Base-by-base conservation (phyloP, 768 basidiomycete species). In the Candolleomyces aberdarensis region DNA sequence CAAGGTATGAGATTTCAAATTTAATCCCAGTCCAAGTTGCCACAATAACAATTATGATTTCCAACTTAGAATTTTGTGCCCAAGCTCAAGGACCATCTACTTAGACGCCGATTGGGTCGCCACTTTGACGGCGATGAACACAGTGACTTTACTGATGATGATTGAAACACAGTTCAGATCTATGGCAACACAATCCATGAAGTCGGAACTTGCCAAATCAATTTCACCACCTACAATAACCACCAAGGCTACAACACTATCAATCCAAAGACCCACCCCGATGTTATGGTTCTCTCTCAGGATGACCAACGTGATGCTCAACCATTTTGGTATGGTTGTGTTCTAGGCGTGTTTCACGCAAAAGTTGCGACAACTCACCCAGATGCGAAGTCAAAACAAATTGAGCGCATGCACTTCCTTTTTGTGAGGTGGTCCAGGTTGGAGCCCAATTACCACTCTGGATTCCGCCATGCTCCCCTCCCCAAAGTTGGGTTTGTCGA, bases 371-470 rank as follows among this genome's bases (percentile, higher is more conserved):
- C 11, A 26, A 49, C 11, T 1, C 43, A 49, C 41, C 22, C 56
- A 22, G 32, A 32, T n/a, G 43, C 44, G 20, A 32, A 20, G 10
- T 31, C 22, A 3, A 43, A 11, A 1, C 26, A 31, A 1, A 5
- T 19, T 14, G 15, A 43, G 41, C 22, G 31, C 6, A 48, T 82
- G 65, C 70, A 78, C 1, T 74, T 83, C 17, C 61, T 83, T 1
- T 82, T 76, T 67, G 76, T 83, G 0, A 66, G 68, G 0, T 79
- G 78, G 76, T 70, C 78, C 48, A 70, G 71, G 1, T 49, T 58
- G 0, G 74, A 80, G 32, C 63, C 61, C 0, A 57, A 47, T 5
- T 69, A 65, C 57, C 44, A 51, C 4, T 66, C 61, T 29, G 75
- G 79, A 0, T 73, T 72, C 57, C 62, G 64, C 1, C 43, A 60